Evolutionary conservation across 768 basidiomycete species (phyloP).

Genomic region (Rhodotorula diobovata): DNA sequence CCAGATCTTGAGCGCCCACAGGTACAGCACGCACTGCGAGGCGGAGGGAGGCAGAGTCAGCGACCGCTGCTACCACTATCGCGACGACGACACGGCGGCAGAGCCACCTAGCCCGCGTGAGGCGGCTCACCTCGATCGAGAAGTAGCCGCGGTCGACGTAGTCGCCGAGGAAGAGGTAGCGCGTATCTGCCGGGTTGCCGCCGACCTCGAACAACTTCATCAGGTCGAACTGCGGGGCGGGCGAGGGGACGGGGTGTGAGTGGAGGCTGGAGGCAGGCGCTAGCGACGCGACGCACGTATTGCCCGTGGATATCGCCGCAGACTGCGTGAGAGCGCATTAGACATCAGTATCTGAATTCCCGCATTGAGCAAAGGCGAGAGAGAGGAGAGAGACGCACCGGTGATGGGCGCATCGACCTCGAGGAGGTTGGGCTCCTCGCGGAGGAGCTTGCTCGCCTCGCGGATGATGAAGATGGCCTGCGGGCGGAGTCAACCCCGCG

Average conservation of each 20-base stretch:
- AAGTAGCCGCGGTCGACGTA: slow-evolving; percentile 92
- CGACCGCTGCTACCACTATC: no score
- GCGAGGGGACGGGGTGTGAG: slow-evolving; percentile 4
- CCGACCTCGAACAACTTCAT: slow-evolving; percentile 96
- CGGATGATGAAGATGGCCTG: slow-evolving; percentile 91
- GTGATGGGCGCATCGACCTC: slow-evolving; percentile 97
- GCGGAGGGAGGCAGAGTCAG: background rate
- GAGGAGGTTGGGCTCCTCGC: slow-evolving; percentile 80
- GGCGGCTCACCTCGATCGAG: slow-evolving; percentile 69
- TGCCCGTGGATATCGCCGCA: slow-evolving; percentile 99
- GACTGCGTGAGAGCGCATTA: slow-evolving; percentile 54
- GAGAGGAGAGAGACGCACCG: slow-evolving; percentile 54
- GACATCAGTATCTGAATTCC: no score
- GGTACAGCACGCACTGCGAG: slow-evolving; percentile 84
- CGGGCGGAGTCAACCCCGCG: no score
- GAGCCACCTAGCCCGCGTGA: background rate
- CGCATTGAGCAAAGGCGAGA: background rate
- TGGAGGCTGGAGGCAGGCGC: background rate
- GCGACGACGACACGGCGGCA: no score
- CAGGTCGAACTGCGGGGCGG: slow-evolving; percentile 65
- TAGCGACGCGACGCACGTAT: slow-evolving; percentile 61
- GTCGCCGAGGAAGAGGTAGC: slow-evolving; percentile 87
- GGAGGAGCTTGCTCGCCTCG: slow-evolving; percentile 76
- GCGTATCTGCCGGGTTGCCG: slow-evolving; percentile 86
- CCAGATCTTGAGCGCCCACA: slow-evolving; percentile 99